phyloP scores from a whole-genome alignment of 2,329 filamentous ascomycete genomes.

The Ceratocystis ficicola region DNA sequence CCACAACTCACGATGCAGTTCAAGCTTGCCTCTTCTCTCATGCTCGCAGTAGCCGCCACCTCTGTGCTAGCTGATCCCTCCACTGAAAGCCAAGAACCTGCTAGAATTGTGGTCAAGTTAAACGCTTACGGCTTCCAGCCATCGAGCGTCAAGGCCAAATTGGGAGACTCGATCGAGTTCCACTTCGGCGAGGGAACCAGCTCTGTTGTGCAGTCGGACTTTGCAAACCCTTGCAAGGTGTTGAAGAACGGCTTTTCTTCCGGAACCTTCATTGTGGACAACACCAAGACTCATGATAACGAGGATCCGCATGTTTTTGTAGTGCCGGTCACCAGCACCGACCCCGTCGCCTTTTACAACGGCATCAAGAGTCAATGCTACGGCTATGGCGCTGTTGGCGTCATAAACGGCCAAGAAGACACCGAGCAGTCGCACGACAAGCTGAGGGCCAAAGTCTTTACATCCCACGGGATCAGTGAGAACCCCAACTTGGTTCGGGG shows the following conservation, averaged over 20 bases:
- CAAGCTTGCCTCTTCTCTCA: background rate
- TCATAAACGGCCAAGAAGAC: background rate
- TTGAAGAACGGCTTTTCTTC: background rate
- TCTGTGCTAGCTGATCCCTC: background rate
- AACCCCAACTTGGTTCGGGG: background rate
- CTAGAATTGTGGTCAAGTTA: background rate
- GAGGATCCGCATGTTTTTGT: constrained; percentile 23
- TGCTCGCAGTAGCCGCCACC: background rate
- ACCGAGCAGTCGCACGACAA: background rate
- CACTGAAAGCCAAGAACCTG: background rate
- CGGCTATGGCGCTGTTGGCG: constrained; percentile 24
- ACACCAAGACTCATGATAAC: constrained; percentile 30
- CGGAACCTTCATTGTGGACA: background rate
- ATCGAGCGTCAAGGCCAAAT: constrained; percentile 36
- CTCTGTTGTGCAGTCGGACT: background rate
- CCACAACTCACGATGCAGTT: background rate
- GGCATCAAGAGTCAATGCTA: constrained; percentile 23
- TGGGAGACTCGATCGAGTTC: constrained; percentile 43
- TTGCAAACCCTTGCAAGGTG: background rate
- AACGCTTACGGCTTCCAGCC: constrained; percentile 34
- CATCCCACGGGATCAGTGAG: background rate
- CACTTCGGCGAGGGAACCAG: constrained; percentile 40
- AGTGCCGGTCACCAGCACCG: background rate
- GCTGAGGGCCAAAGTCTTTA: background rate
- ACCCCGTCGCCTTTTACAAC: constrained; percentile 1